A percentile compares a stretch with the other conserved stretches of the same genome.
Evolutionary conservation across 345 rosid species (phyloP).

Genomic region (Hevea brasiliensis): DNA sequence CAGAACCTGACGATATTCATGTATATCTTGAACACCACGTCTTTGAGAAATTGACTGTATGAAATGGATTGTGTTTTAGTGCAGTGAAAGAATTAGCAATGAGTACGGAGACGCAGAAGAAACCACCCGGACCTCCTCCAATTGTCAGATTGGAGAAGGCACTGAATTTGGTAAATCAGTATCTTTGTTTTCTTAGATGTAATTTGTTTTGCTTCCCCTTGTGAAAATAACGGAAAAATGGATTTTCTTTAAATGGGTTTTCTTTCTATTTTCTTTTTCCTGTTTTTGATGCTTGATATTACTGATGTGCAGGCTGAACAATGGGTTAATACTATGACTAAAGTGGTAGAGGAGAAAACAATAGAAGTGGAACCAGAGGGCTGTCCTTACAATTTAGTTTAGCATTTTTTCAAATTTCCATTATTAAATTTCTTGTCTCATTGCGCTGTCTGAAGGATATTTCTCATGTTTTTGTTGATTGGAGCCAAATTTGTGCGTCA

Average conservation of each 20-base stretch:
- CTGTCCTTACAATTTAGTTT: constrained; percentile 48
- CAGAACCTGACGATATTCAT: no score
- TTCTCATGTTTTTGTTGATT: constrained; percentile 31
- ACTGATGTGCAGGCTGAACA: constrained; percentile 53
- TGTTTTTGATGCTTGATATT: constrained; percentile 1
- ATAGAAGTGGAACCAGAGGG: constrained; percentile 37
- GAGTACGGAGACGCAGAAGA: constrained; percentile 16
- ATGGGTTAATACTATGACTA: constrained; percentile 65
- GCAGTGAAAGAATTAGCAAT: constrained; percentile 7
- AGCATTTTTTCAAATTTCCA: neutral
- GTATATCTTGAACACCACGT: no score
- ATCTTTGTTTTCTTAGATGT: neutral
- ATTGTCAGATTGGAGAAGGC: constrained; percentile 52
- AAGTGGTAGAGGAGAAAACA: constrained; percentile 42
- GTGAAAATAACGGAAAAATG: no score
- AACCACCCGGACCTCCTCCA: constrained; percentile 30
- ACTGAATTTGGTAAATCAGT: constrained; percentile 44
- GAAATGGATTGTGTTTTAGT: neutral
- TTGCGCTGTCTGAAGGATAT: neutral
- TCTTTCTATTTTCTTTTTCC: no score
- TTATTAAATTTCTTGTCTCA: neutral
- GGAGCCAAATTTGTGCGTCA: constrained; percentile 55
- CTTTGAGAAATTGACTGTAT: neutral
- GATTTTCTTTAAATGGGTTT: no score
- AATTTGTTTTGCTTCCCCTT: no score